Percentiles rank a stretch among this genome's conserved stretches.
These are phyloP conservation scores for Psilocybe subaeruginosa DNA, from an alignment of 768 basidiomycete genomes.

Conservation along the genomic window DNA sequence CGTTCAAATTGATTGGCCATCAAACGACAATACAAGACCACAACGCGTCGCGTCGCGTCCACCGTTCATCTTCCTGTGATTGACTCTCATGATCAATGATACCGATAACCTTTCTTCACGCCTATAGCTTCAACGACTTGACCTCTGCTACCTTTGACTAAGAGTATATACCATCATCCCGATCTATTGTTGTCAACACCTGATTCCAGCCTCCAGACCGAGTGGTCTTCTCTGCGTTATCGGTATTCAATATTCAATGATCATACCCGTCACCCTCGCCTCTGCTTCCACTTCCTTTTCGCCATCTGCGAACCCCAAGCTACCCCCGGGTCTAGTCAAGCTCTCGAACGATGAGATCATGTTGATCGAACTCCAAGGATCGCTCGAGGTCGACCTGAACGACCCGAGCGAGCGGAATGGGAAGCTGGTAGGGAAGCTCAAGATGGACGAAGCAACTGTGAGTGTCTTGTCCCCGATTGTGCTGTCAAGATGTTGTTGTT, in stretches of 20 bases:
- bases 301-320: conserved; percentile 36
- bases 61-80: conserved; percentile 2
- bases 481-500: neutral
- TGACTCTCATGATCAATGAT: conserved; percentile 5
- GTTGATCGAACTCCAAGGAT: conserved; percentile 87
- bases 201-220: neutral
- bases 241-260: conserved; percentile 44
- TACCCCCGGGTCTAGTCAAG: conserved; percentile 67
- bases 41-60: conserved; percentile 26
- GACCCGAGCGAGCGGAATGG: conserved; percentile 59
- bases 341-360: conserved; percentile 82
- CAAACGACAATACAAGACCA: conserved; percentile 6
- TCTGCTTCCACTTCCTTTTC: conserved; percentile 26
- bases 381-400: conserved; percentile 67
- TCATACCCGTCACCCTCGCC: conserved; percentile 61
- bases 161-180: neutral
- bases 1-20: neutral
- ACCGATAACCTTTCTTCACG: neutral
- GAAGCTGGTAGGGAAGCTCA: conserved; percentile 78
- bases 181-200: neutral
- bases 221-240: neutral
- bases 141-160: neutral
- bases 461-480: conserved; percentile 22
- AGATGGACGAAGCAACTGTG: conserved; percentile 62
- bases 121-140: neutral